Base-by-base conservation (phyloP, 169 alveolate species). In the Eimeria brunetti region DNA sequence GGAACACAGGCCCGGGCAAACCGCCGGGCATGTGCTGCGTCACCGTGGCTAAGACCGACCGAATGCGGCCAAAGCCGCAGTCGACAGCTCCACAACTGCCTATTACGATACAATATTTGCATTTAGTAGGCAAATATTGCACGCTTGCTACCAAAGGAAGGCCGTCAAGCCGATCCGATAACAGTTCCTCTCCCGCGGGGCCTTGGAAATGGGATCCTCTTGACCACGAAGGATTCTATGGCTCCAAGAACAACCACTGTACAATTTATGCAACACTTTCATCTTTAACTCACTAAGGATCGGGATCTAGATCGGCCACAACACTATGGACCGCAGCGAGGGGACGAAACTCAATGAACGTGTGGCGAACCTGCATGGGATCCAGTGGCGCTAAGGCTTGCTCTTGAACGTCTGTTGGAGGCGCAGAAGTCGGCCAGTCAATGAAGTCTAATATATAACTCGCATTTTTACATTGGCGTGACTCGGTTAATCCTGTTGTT, bases 11-110 rank as follows among this genome's bases (percentile, higher is more conserved):
- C 78, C 78, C 78, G 78, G 78, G 78, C 78, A 67, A 67, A 67
- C 78, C 78, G 78, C 78, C 78, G 78, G 78, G 78, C 78, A 67
- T 67, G 78, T 67, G 78, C 78, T 30, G 78, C 78, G 78, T 30
- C 78, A 30, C 41, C 78, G 78, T 46, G 78, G 78, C 78, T 67
- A 67, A 5, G 78, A 67, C 78, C 78, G 78, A 67, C 49, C 78
- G 78, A 67, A 67, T 67, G 78, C 78, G 78, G 78, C 78, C 78
- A 67, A 67, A 33, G 78, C 78, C 78, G 78, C 78, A 67, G 78
- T 67, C 78, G 78, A 67, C 41, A 67, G 78, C 33, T 67, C 78
- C 78, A 30, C 46, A 67, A 67, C 78, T 67, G 78, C 78, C 78
- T 67, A 67, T 67, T 67, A 67, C 46, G 46, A 67, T 67, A 30